Evolutionary conservation across 495 filamentous ascomycete species (phyloP), one percentile per base, ranked within the genome.

Genomic region (Mycothermus thermophilus): DNA sequence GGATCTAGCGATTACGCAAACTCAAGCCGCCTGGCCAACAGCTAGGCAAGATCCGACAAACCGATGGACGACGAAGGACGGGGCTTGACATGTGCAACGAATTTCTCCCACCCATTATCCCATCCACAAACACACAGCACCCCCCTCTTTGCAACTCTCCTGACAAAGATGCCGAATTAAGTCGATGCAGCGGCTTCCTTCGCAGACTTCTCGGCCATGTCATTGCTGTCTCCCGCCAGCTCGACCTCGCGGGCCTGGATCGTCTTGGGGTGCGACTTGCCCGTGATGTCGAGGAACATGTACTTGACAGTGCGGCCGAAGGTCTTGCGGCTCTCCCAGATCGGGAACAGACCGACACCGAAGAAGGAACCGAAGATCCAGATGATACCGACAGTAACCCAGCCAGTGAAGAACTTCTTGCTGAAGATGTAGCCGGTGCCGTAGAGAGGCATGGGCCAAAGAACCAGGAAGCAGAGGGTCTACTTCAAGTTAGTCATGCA

Each of bases 361-460:
- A 75, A 33, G 32, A 75, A 58, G 0, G 75, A 80, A 48, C 66
- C 74, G 51, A 93, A 92, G 43, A 94, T 67, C 87, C 86, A 94
- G 18, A 87, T 54, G 30, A 94, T 80, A 1, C 83, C 86, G 3
- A 94, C 79, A 10, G 70, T 62, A 12, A 93, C 75, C 86, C 86
- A 94, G 22, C 87, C 86, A 2, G 84, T 87, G 60, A 93, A 94
- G 65, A 94, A 94, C 29, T 70, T 68, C 62, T 84, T 86, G 53
- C 74, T 80, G 62, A 94, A 94, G 24, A 94, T 70, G 50, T 96
- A 96, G 14, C 72, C 73, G 5, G 67, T 66, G 6, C 84, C 88
- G 51, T 92, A 96, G 75, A 96, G 74, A 1, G 88, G 88, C 67
- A 94, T 90, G 7, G 88, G 88, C 88, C 88, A 96, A 30, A 94